Base-by-base conservation (phyloP, 129 eudicot genomes). In the Pseudognaphalium luteoalbum region DNA sequence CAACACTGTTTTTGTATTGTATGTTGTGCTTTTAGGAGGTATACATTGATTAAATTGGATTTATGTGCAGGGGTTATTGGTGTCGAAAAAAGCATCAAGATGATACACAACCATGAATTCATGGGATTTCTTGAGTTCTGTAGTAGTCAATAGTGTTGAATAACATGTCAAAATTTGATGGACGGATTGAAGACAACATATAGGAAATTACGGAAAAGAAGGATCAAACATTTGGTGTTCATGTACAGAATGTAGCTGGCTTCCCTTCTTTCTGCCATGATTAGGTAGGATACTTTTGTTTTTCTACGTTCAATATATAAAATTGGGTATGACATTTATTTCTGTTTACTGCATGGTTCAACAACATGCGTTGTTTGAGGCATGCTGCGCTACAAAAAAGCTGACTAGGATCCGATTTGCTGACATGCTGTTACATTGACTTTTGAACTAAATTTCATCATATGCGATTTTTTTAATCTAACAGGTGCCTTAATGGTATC, bases 51-150 rank as follows among this genome's bases (percentile, higher is more conserved):
- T 14, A 52, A 66, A 22, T 62, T 66, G 47, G 73, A 22, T 52
- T 9, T 6, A 30, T 41, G 56, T 72, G 85, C 90, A 94, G 98
- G 98, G 33, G 89, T 94, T 32, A 77, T 91, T 81, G 96, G 98
- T n/a, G 85, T 80, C 5, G 88, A 82, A 66, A 89, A 70, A 81
- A 91, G 91, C 84, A 79, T 94, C 30, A 61, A 14, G 71, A 94
- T 94, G 98, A 91, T 89, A 47, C 74, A 84, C 44, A 78, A 85
- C 65, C 96, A 94, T 28, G 93, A 91, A 76, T 94, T 91, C 86
- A 91, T 94, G 98, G 98, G 98, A 21, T 91, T 94, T 65, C 80
- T 89, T 50, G 86, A 85, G 47, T 94, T 91, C 37, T 94, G 98
- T 74, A 78, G 83, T 75, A 86, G 87, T 71, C 96, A 94, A 52